These are phyloP conservation scores for Breviolum minutum DNA, from an alignment of 73 alveolate genomes.

Conservation along the genomic window DNA sequence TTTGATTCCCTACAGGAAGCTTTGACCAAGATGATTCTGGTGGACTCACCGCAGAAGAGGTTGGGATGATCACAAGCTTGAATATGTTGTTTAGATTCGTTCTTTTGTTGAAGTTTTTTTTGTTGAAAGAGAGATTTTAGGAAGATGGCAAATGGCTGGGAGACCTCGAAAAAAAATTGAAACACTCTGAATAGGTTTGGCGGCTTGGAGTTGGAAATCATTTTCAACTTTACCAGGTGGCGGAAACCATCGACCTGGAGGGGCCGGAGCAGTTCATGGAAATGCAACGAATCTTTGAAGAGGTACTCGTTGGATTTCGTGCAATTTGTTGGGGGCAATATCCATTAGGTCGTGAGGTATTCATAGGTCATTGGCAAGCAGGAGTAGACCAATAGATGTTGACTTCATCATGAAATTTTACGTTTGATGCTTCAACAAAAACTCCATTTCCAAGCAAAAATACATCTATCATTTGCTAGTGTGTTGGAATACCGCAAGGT, in stretches of 20 bases:
- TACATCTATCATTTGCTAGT: not conserved
- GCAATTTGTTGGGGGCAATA: not conserved
- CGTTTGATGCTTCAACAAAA: not conserved
- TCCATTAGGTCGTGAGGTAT: not conserved
- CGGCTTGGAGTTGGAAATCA: not conserved
- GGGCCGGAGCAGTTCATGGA: constrained; percentile 26
- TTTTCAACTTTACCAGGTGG: not conserved
- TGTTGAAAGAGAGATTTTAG: too few species aligned
- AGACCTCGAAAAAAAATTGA: not conserved
- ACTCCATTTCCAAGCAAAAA: not conserved
- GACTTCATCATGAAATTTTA: not conserved
- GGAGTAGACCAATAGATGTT: not conserved
- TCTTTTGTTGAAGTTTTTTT: too few species aligned
- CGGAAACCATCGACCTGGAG: constrained; percentile 71
- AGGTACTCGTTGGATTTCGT: not conserved
- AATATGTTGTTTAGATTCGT: too few species aligned
- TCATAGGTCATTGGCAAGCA: not conserved
- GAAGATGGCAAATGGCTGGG: not conserved
- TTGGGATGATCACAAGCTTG: not conserved
- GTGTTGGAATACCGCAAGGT: not conserved
- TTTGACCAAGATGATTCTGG: constrained; percentile 44
- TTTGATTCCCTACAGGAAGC: not conserved
- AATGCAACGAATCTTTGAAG: constrained; percentile 72
- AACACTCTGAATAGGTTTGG: not conserved
- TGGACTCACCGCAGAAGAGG: constrained; percentile 66